These are phyloP conservation scores for Cladosporium sphaerospermum DNA, from an alignment of 2,329 filamentous ascomycete genomes.

Conservation along the genomic window DNA sequence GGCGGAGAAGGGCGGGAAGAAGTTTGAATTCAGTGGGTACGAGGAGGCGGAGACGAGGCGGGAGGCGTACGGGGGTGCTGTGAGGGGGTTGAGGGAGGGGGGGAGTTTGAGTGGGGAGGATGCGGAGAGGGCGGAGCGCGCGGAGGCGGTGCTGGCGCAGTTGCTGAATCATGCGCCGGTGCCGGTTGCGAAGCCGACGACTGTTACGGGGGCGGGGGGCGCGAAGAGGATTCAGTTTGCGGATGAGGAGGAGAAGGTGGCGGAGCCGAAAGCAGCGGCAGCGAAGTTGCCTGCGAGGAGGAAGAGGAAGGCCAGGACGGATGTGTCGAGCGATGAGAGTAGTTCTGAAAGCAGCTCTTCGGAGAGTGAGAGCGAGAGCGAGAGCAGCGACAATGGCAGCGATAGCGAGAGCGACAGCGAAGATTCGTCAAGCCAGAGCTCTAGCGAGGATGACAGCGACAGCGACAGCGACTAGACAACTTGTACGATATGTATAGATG, in stretches of 20 bases:
- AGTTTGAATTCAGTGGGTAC: slow-evolving; percentile 39
- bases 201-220: background rate
- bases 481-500: background rate
- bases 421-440: background rate
- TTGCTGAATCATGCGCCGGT: slow-evolving; percentile 14
- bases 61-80: slow-evolving; percentile 32
- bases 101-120: slow-evolving; percentile 26
- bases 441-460: background rate
- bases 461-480: background rate
- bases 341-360: slow-evolving; percentile 13
- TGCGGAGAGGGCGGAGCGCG: slow-evolving; percentile 24
- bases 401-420: background rate
- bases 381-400: slow-evolving; percentile 9
- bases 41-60: slow-evolving; percentile 31
- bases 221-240: slow-evolving; percentile 6
- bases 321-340: slow-evolving; percentile 24
- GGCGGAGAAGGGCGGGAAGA: slow-evolving; percentile 46
- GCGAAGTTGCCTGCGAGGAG: slow-evolving; percentile 4
- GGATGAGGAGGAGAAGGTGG: background rate
- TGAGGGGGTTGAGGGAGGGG: slow-evolving; percentile 28
- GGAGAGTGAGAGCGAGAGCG: slow-evolving; percentile 12
- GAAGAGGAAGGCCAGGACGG: slow-evolving; percentile 29
- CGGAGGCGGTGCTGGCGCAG: slow-evolving; percentile 18
- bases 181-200: background rate
- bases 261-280: background rate